phyloP scores from a whole-genome alignment of 1,139 yeast species.

The Nakaseomyces delphensis region DNA sequence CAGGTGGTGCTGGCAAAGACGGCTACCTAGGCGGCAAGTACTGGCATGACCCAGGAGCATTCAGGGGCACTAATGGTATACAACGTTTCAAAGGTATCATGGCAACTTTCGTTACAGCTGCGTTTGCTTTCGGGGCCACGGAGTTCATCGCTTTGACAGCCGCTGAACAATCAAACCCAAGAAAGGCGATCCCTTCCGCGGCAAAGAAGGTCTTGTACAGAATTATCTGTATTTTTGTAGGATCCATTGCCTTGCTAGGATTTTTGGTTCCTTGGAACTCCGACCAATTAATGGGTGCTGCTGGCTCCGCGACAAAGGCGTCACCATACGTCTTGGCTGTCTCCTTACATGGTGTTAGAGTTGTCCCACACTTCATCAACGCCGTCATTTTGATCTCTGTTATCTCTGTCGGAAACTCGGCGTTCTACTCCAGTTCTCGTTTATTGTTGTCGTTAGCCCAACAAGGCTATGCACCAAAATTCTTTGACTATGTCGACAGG shows the following conservation, averaged over 20 bases:
- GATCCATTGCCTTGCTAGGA: conserved; percentile 54
- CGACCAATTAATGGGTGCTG: conserved; percentile 41
- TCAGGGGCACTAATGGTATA: conserved; percentile 27
- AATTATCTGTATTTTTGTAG: conserved; percentile 52
- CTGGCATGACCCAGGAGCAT: conserved; percentile 59
- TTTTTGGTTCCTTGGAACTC: conserved; percentile 57
- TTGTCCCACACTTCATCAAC: conserved; percentile 39
- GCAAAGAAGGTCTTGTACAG: conserved; percentile 73
- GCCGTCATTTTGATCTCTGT: conserved; percentile 44
- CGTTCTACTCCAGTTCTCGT: conserved; percentile 51
- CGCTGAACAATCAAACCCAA: conserved; percentile 79
- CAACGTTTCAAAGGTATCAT: conserved; percentile 67
- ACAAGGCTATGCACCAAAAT: conserved; percentile 48
- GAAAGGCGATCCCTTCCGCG: conserved; percentile 62
- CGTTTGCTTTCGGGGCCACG: conserved; percentile 80
- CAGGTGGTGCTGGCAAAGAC: conserved; percentile 60
- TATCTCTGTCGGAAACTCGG: conserved; percentile 45
- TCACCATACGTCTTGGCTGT: conserved; percentile 77
- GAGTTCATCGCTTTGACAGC: conserved; percentile 83
- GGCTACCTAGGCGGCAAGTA: conserved; percentile 56
- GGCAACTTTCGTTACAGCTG: conserved; percentile 74
- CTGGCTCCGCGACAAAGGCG: conserved; percentile 40
- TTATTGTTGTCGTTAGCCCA: conserved; percentile 51
- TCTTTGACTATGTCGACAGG: conserved; percentile 49
- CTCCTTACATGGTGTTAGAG: conserved; percentile 55